Conservation (phyloP, 148 eudicot genomes). For the Limonium bicolor region DNA sequence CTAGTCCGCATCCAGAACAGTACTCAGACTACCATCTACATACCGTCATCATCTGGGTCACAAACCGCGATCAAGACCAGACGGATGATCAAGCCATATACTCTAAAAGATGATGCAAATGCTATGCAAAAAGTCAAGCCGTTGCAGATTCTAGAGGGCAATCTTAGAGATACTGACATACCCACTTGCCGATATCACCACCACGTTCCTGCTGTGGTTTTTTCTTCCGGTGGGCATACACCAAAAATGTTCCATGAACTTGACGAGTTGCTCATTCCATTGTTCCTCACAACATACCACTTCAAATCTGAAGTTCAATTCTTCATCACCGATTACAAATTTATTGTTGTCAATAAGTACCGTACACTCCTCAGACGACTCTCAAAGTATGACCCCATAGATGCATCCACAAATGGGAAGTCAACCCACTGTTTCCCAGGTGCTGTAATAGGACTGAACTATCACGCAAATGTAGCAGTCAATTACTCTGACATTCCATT, state of each 20-base stretch:
- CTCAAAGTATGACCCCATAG: slow-evolving; percentile 8
- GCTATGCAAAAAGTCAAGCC: no score
- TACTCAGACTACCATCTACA: no score
- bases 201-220: slow-evolving; percentile 28
- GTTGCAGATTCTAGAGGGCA: no score
- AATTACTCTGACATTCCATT: slow-evolving; percentile 6
- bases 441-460: slow-evolving; percentile 14
- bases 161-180: no score
- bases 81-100: no score
- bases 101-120: no score
- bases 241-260: slow-evolving; percentile 50
- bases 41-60: no score
- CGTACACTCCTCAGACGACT: slow-evolving; percentile 6
- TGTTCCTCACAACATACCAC: slow-evolving; percentile 21
- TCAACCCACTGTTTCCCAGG: slow-evolving; percentile 13
- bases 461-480: slow-evolving; percentile 13
- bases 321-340: slow-evolving; percentile 12
- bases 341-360: slow-evolving; percentile 22
- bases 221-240: slow-evolving; percentile 27
- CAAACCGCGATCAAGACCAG: no score
- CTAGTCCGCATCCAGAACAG: no score
- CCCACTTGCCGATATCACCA: no score
- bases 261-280: slow-evolving; percentile 30
- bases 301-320: slow-evolving; percentile 28
- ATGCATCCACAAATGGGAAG: slow-evolving; percentile 13